Conservation (phyloP, 108 stramenopile species). For the Stephanodiscus triporus region DNA sequence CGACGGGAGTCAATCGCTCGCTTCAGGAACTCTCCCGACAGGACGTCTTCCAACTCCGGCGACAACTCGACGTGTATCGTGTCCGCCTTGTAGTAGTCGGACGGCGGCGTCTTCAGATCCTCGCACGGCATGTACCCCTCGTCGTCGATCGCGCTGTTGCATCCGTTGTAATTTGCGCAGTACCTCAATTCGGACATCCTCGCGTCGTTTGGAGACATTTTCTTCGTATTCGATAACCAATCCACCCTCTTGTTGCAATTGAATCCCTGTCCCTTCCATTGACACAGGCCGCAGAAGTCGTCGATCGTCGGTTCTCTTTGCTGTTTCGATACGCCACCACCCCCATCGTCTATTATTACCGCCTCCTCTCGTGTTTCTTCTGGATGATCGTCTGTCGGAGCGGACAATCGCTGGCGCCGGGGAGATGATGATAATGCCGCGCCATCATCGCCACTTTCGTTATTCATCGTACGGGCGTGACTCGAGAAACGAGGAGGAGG, state of each 20-base stretch:
- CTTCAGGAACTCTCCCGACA: slow-evolving; percentile 29
- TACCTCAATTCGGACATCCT: slow-evolving; percentile 12
- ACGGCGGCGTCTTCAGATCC: too few species aligned
- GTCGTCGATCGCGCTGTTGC: slow-evolving; percentile 9
- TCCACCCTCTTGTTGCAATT: slow-evolving; percentile 29
- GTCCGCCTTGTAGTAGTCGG: neutral
- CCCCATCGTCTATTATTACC: neutral
- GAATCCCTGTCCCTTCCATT: slow-evolving; percentile 7
- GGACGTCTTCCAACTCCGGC: slow-evolving; percentile 1
- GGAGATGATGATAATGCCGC: neutral
- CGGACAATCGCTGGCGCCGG: neutral
- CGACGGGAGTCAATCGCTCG: neutral
- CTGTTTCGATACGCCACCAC: too few species aligned
- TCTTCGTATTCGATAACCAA: slow-evolving; percentile 16
- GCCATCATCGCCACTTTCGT: neutral
- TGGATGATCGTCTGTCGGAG: neutral
- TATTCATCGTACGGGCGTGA: neutral
- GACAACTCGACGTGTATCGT: slow-evolving; percentile 4
- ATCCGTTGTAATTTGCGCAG: slow-evolving; percentile 15
- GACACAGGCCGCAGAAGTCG: slow-evolving; percentile 28
- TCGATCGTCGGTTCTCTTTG: slow-evolving; percentile 1
- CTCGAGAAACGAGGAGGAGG: too few species aligned
- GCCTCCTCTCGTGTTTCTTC: too few species aligned
- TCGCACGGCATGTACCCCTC: slow-evolving; percentile 2
- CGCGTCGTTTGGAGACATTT: neutral